A percentile compares a stretch with the other conserved stretches of the same genome.
phyloP scores from a whole-genome alignment of 2,329 filamentous ascomycete species.

The Dothistroma pini region DNA sequence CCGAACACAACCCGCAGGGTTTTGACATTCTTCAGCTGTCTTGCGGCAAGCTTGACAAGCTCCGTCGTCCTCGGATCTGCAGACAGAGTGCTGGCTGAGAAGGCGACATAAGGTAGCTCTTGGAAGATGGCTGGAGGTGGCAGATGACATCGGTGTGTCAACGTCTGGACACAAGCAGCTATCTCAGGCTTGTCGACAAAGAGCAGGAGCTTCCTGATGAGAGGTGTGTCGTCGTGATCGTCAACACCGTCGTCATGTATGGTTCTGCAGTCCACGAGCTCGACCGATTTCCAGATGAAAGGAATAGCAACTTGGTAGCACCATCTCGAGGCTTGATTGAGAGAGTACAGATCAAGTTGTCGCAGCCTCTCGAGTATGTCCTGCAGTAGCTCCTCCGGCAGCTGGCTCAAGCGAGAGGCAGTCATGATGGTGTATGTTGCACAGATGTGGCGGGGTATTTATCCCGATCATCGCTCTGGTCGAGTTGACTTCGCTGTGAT shows the following conservation, averaged over 20 bases:
- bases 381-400: slow-evolving; percentile 43
- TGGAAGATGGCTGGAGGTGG: slow-evolving; percentile 44
- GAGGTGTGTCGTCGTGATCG: slow-evolving; percentile 42
- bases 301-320: slow-evolving; percentile 38
- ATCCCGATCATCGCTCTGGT: neutral
- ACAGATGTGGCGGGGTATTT: neutral
- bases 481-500: neutral
- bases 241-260: slow-evolving; percentile 25
- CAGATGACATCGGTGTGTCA: slow-evolving; percentile 47
- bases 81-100: slow-evolving; percentile 40
- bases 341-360: slow-evolving; percentile 29
- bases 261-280: slow-evolving; percentile 40
- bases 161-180: slow-evolving; percentile 41
- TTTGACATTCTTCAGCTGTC: slow-evolving; percentile 42
- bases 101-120: slow-evolving; percentile 41
- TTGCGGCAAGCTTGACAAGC: slow-evolving; percentile 38
- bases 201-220: slow-evolving; percentile 42
- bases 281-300: slow-evolving; percentile 41
- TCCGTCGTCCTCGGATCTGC: slow-evolving; percentile 39
- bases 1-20: slow-evolving; percentile 45
- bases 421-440: neutral
- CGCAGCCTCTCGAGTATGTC: slow-evolving; percentile 38
- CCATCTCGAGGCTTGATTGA: slow-evolving; percentile 37
- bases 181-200: slow-evolving; percentile 38
- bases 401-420: slow-evolving; percentile 8